Evolutionary conservation across 768 basidiomycete genomes (phyloP), one percentile per base, ranked within the genome.

Genomic region (Pleurotus djamor): DNA sequence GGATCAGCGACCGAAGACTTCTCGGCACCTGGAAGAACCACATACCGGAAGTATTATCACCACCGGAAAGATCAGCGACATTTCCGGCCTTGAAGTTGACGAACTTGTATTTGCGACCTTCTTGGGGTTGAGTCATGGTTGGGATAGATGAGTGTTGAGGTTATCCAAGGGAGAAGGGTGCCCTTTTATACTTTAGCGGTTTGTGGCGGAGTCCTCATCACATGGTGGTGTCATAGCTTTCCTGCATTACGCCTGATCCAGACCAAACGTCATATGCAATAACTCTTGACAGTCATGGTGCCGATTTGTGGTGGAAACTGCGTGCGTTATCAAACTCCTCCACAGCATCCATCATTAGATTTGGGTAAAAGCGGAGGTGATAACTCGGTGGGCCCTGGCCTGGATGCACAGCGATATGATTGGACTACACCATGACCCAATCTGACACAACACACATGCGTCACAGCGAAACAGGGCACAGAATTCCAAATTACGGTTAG

Each of bases 51-150:
- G 48, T 66, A 59, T 81, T 76, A 65, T 86, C 84, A 6, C 59
- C 72, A 3, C 78, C 83, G 14, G 85, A 86, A 58, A 87, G 74
- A 64, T 87, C 84, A 28, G 85, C 62, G 32, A 76, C 81, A 4
- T 80, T 86, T 2, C 76, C 77, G 6, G 77, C 72, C 68, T 83
- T 79, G 64, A 69, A 75, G 69, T 87, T 88, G 43, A 67, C 72
- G 63, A 87, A 74, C 36, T 63, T 73, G 71, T 82, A 86, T 0
- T 65, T 73, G 13, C 38, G 57, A 16, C 81, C 79, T 33, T 73
- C 69, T 57, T 74, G 68, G 38, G 78, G 16, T 28, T 56, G 36
- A 17, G 38, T 38, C 54, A 56, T 56, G 54, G 37, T n/a, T 57
- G 55, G 16, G 45, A 12, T 47, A 17, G 45, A 17, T 47, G 17